Percentiles rank a stretch among this genome's conserved stretches.
These are phyloP conservation scores for Cryoendolithus antarcticus DNA, from an alignment of 2,329 filamentous ascomycete genomes.

Conservation along the genomic window DNA sequence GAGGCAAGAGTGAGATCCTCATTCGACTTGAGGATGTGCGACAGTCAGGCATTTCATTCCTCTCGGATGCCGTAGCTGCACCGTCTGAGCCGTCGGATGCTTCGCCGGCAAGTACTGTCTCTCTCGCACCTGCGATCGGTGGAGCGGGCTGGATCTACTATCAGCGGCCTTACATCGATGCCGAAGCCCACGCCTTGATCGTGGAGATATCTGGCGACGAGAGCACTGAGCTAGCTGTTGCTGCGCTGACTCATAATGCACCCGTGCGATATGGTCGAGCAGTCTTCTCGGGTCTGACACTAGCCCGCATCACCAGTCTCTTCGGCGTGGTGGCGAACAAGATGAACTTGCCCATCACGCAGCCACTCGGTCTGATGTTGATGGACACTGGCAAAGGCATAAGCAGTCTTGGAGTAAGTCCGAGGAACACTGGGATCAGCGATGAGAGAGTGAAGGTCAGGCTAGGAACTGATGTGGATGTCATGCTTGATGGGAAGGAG, in stretches of 20 bases:
- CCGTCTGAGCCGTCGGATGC: no score
- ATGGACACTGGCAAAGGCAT: no score
- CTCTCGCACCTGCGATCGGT: no score
- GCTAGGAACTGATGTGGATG: constrained; percentile 42
- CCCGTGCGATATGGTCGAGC: no score
- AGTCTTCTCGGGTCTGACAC: constrained; percentile 56
- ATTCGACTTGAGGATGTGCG: constrained; percentile 77
- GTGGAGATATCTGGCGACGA: constrained; percentile 64
- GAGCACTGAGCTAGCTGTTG: constrained; percentile 22
- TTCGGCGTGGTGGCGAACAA: constrained; percentile 74
- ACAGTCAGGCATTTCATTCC: constrained; percentile 65
- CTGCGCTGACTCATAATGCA: constrained; percentile 1
- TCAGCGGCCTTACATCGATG: constrained; percentile 74
- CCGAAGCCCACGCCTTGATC: constrained; percentile 58
- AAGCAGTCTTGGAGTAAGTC: no score
- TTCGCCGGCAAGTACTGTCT: no score
- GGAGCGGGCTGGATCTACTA: constrained; percentile 56
- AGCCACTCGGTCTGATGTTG: no score
- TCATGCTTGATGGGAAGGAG: constrained; percentile 39
- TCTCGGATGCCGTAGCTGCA: no score
- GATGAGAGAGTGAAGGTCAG: no score
- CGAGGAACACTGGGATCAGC: no score
- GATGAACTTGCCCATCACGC: constrained; percentile 47
- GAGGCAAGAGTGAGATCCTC: constrained; percentile 60
- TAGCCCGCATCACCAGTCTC: constrained; percentile 57